Percentiles rank a stretch among this genome's conserved stretches.
Evolutionary conservation across 257 asterid genomes (phyloP).

Genomic region (Schizonepeta tenuifolia): DNA sequence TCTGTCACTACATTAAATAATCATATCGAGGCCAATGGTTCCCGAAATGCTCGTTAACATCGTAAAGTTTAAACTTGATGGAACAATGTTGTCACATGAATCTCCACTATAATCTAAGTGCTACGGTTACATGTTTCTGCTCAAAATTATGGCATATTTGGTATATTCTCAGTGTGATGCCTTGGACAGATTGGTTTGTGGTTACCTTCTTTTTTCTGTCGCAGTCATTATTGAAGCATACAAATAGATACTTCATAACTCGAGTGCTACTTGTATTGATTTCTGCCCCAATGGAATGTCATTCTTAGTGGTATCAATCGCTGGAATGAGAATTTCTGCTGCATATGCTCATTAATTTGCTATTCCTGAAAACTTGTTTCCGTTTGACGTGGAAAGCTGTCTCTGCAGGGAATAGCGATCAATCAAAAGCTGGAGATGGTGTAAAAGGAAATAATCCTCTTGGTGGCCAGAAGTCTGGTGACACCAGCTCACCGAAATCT

Average conservation of each 20-base stretch:
- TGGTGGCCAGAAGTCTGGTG: conserved; percentile 54
- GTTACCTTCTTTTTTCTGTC: background rate
- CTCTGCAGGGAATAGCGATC: conserved; percentile 47
- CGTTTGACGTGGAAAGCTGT: conserved; percentile 17
- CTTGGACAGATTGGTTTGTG: background rate
- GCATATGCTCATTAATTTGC: conserved; percentile 12
- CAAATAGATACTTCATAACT: background rate
- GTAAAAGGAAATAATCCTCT: conserved; percentile 59
- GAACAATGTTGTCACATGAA: background rate
- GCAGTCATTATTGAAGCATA: background rate
- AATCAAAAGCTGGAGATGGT: conserved; percentile 62
- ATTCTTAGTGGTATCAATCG: background rate
- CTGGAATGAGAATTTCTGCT: conserved; percentile 6
- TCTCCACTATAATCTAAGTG: background rate
- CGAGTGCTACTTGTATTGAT: background rate
- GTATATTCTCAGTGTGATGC: background rate
- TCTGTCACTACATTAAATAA: background rate
- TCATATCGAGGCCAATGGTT: background rate
- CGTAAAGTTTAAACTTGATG: background rate
- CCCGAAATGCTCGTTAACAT: background rate
- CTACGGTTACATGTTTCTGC: background rate
- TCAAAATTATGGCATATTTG: background rate
- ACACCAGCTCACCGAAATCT: conserved; percentile 52
- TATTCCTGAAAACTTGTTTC: conserved; percentile 10
- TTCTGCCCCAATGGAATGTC: background rate